phyloP scores from a whole-genome alignment of 139 green algal species.

The Auxenochlorella protothecoides region DNA sequence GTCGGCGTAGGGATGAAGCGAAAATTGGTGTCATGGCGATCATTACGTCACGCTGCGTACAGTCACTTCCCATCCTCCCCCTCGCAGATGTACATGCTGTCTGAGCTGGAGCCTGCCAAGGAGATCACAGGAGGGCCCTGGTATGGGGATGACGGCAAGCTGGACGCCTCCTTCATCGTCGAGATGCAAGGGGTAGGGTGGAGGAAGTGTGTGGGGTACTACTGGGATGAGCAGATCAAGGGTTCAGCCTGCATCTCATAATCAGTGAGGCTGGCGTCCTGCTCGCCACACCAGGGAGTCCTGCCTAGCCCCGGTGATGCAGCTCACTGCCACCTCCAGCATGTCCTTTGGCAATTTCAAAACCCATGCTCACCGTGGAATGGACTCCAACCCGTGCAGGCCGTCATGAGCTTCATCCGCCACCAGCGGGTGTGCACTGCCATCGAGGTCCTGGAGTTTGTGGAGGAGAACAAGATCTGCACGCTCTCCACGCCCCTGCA shows the following conservation, averaged over 20 bases:
- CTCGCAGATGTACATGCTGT: constrained; percentile 89
- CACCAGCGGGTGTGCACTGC: neutral
- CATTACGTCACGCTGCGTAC: too few relatives aligned
- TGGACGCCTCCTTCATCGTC: too few relatives aligned
- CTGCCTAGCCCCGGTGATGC: too few relatives aligned
- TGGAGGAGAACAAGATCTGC: constrained; percentile 1
- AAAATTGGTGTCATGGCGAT: neutral
- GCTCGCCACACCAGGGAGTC: too few relatives aligned
- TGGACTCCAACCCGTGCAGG: constrained; percentile 30
- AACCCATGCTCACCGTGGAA: neutral
- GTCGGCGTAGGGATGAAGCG: too few relatives aligned
- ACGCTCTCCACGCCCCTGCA: constrained; percentile 14
- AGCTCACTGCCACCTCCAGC: too few relatives aligned
- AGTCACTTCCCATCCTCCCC: constrained; percentile 23
- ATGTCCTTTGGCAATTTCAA: too few relatives aligned
- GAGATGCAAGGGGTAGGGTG: too few relatives aligned
- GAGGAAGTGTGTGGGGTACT: neutral
- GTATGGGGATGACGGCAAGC: constrained; percentile 75
- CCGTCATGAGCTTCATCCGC: too few relatives aligned
- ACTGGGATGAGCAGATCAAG: neutral
- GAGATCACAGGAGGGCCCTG: constrained; percentile 93
- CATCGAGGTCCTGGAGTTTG: constrained; percentile 10
- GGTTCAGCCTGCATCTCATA: neutral
- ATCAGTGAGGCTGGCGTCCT: too few relatives aligned
- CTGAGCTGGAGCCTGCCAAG: constrained; percentile 72